A percentile compares a stretch with the other conserved stretches of the same genome.
Evolutionary conservation across 2,329 filamentous ascomycete species (phyloP).

Genomic region (Phaeosphaeria sp.): DNA sequence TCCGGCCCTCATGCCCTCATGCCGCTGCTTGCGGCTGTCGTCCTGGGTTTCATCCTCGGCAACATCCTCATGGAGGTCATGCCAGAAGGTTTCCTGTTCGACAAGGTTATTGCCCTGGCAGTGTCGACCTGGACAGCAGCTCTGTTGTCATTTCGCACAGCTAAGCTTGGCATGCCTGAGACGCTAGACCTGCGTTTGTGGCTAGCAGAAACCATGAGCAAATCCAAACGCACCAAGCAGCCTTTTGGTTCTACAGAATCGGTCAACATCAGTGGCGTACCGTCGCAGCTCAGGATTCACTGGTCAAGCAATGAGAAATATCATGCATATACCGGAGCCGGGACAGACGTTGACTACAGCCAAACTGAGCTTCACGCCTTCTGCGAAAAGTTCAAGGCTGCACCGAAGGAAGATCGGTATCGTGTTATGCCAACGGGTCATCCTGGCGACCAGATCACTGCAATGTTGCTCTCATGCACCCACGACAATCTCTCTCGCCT

Average conservation of each 20-base stretch:
- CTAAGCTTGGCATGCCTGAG: conserved; percentile 57
- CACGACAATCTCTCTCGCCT: conserved; percentile 42
- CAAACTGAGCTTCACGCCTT: conserved; percentile 59
- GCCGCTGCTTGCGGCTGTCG: conserved; percentile 55
- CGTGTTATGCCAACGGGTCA: conserved; percentile 49
- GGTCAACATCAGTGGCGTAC: conserved; percentile 33
- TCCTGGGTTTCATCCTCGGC: conserved; percentile 57
- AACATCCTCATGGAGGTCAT: conserved; percentile 51
- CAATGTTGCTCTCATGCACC: conserved; percentile 49
- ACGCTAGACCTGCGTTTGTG: conserved; percentile 34
- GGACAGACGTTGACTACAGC: conserved; percentile 55
- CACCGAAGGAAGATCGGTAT: conserved; percentile 53
- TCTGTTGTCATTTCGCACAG: conserved; percentile 56
- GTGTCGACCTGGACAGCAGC: conserved; percentile 61
- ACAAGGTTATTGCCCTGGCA: conserved; percentile 57
- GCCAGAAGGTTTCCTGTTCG: conserved; percentile 51
- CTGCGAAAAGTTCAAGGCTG: conserved; percentile 51
- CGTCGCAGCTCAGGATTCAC: conserved; percentile 25
- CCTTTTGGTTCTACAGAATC: conserved; percentile 24
- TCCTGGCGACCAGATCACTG: conserved; percentile 55
- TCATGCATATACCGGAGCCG: conserved; percentile 54
- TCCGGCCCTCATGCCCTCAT: conserved; percentile 58
- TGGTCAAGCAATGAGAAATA: conserved; percentile 39
- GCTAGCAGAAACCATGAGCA: conserved; percentile 30
- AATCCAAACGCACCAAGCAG: conserved; percentile 15